Evolutionary conservation across 345 rosid genomes (phyloP), one percentile per base, ranked within the genome.

Genomic region (Salix arbutifolia): DNA sequence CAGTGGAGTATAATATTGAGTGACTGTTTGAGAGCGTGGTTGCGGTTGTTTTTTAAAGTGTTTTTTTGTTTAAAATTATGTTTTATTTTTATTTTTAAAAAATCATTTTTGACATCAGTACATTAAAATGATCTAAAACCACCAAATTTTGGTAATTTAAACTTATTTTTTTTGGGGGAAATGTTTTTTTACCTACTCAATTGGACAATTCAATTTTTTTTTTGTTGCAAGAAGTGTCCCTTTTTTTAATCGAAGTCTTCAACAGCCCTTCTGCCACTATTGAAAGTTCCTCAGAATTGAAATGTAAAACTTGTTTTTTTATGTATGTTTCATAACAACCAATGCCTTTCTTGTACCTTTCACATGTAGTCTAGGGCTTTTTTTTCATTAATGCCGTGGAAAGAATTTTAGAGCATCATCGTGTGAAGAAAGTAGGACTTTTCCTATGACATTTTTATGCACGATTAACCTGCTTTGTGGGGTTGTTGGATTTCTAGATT

Each of bases 331-430:
- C 23, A 52, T 19, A 18, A 5, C n/a, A 52, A 6, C 21, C 23
- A 52, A 19, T 52, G 46, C 14, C 23, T 8, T 6, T 6, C 21
- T 52, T 52, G 21, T 52, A 7, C 23, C n/a, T 18, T 52, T 52
- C 58, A 17, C 6, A 0, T 6, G 23, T 6, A 6, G 23, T 6
- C 23, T 5, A 5, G 6, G 3, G 0, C 6, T 6, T 2, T 1
- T 16, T 5, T 52, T 6, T 19, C 2, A 6, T 7, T 52, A 2
- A 52, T 52, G 58, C 58, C 58, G 23, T 52, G 23, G 19, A 18
- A 52, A 52, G n/a, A 19, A 19, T 1, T 19, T 19, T 19, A 52
- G 58, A 18, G 23, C 58, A 42, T 7, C 58, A 42, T 7, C 7
- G 23, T 6, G 1, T 19, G 58, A 52, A 52, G 58, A 19, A 52